Evolutionary conservation across 2,329 filamentous ascomycete genomes (phyloP).

Genomic region (Ophiostoma australiae): DNA sequence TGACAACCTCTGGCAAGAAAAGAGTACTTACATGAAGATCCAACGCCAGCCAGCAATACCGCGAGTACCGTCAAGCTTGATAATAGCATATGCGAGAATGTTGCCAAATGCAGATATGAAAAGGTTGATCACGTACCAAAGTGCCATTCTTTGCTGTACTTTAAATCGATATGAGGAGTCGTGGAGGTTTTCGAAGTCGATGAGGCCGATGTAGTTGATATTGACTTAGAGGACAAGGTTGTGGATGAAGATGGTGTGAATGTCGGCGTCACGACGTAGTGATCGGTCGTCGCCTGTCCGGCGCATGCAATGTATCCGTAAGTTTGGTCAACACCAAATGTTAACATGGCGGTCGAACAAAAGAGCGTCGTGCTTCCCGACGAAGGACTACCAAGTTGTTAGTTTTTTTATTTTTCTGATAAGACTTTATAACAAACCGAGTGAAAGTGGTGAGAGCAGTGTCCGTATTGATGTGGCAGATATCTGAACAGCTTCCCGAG

Average conservation of each 20-base stretch:
- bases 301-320: slow-evolving; percentile 2
- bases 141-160: slow-evolving; percentile 52
- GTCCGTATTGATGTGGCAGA: neutral
- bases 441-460: slow-evolving; percentile 9
- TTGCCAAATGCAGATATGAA: slow-evolving; percentile 32
- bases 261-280: slow-evolving; percentile 2
- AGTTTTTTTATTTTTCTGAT: neutral
- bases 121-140: slow-evolving; percentile 34
- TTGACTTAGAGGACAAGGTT: neutral
- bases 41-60: slow-evolving; percentile 29
- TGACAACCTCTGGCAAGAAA: neutral
- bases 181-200: neutral
- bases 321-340: neutral
- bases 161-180: too few species aligned
- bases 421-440: neutral
- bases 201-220: neutral
- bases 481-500: neutral
- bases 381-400: neutral
- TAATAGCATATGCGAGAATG: slow-evolving; percentile 31
- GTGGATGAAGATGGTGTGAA: neutral
- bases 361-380: neutral
- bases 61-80: slow-evolving; percentile 41
- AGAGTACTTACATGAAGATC: neutral
- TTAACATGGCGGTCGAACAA: neutral
- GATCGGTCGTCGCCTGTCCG: neutral